Evolutionary conservation across 768 basidiomycete species (phyloP).

Genomic region (Xanthoconium purpureum): DNA sequence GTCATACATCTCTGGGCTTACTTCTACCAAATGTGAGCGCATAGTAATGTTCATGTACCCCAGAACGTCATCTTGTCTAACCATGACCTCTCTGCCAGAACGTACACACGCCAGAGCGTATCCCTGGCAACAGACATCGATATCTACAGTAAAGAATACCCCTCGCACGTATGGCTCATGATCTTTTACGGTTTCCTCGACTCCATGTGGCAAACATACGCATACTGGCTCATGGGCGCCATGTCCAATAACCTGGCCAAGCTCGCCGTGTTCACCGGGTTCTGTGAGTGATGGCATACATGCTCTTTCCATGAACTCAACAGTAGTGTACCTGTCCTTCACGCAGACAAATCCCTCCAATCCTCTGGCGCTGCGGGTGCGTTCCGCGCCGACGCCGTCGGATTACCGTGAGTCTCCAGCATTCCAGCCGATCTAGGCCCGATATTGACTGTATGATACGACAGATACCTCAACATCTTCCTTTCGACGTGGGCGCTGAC

Average conservation of each 20-base stretch:
- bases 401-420: constrained; percentile 51
- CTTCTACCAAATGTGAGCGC: constrained; percentile 66
- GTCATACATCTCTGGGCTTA: constrained; percentile 75
- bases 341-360: constrained; percentile 68
- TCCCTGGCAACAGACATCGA: constrained; percentile 47
- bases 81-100: not conserved
- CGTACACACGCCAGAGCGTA: constrained; percentile 58
- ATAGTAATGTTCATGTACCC: not conserved
- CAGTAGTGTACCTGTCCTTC: not conserved
- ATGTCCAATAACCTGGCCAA: constrained; percentile 82
- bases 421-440: too few species aligned
- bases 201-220: constrained; percentile 81
- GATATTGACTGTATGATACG: not conserved
- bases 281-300: constrained; percentile 52
- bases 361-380: constrained; percentile 69
- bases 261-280: constrained; percentile 77
- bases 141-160: constrained; percentile 53
- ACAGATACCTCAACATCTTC: constrained; percentile 68
- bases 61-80: not conserved
- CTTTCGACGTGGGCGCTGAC: constrained; percentile 70
- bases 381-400: constrained; percentile 68
- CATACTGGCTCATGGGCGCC: constrained; percentile 83
- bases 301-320: not conserved
- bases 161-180: constrained; percentile 59
- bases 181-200: constrained; percentile 77